phyloP scores from a whole-genome alignment of 805 yeast species.

The Yueomyces sp. region DNA sequence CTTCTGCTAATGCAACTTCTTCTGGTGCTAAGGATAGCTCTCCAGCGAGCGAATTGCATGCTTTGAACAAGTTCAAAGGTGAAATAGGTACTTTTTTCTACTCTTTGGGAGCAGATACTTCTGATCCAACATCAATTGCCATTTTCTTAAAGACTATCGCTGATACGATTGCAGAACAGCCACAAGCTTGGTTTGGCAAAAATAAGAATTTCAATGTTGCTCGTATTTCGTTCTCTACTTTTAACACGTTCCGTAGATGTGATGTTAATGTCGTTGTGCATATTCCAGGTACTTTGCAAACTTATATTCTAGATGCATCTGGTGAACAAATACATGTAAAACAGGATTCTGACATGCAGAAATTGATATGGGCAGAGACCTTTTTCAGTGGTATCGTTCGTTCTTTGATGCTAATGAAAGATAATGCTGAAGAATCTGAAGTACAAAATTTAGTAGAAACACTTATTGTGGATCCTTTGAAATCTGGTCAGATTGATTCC shows the following conservation, averaged over 20 bases:
- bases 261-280: constrained; percentile 64
- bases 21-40: constrained; percentile 6
- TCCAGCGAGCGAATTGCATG: constrained; percentile 14
- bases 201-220: constrained; percentile 55
- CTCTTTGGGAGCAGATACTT: constrained; percentile 63
- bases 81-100: constrained; percentile 62
- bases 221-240: constrained; percentile 56
- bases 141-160: constrained; percentile 60
- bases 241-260: constrained; percentile 44
- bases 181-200: constrained; percentile 75
- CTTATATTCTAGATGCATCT: constrained; percentile 23
- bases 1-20: neutral
- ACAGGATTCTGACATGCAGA: constrained; percentile 27
- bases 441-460: constrained; percentile 67
- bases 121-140: constrained; percentile 66
- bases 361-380: constrained; percentile 42
- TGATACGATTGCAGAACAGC: constrained; percentile 43
- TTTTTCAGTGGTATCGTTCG: constrained; percentile 56
- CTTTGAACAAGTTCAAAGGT: constrained; percentile 29
- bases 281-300: constrained; percentile 62
- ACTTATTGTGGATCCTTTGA: constrained; percentile 67
- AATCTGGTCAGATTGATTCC: constrained; percentile 21
- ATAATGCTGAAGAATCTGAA: constrained; percentile 52
- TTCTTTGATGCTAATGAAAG: constrained; percentile 32
- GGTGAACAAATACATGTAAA: constrained; percentile 18